Conservation (phyloP, 108 stramenopile species). For the Craspedostauros australis region DNA sequence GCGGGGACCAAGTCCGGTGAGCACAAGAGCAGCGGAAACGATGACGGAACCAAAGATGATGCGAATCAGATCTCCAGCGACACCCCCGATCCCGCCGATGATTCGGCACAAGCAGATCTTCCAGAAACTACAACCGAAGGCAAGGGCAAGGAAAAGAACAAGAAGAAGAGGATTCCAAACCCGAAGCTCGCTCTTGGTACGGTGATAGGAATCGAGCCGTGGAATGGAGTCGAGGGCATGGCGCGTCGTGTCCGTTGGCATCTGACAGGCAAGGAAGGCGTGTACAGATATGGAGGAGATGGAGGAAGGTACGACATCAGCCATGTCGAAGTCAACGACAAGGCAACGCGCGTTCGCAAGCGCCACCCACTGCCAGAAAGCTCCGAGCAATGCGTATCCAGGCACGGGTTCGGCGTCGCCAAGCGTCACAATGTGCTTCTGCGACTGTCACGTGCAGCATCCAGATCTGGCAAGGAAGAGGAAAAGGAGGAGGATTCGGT, state of each 20-base stretch:
- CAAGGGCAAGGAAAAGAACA: conserved; percentile 17
- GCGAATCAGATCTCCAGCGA: conserved; percentile 5
- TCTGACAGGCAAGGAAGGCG: conserved; percentile 66
- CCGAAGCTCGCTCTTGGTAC: conserved; percentile 80
- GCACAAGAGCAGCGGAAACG: background rate
- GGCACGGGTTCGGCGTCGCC: conserved; percentile 74
- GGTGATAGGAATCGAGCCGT: conserved; percentile 68
- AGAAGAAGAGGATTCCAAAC: conserved; percentile 52
- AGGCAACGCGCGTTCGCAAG: conserved; percentile 60
- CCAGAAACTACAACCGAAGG: conserved; percentile 1
- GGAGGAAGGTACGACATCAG: conserved; percentile 78
- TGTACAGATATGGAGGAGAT: conserved; percentile 87
- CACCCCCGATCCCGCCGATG: conserved; percentile 3
- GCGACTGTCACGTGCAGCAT: conserved; percentile 22
- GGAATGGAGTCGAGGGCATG: conserved; percentile 66
- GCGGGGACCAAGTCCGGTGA: too few relatives aligned
- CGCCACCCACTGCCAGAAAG: conserved; percentile 71
- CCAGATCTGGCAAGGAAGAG: background rate
- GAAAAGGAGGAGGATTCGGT: conserved; percentile 1
- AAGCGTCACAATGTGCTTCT: conserved; percentile 55
- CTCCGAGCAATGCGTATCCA: conserved; percentile 66
- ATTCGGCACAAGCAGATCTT: background rate
- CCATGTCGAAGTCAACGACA: conserved; percentile 79
- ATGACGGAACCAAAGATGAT: background rate
- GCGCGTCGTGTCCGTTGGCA: conserved; percentile 75